Conservation (phyloP, 495 filamentous ascomycete genomes). For the Penicillium lagena region DNA sequence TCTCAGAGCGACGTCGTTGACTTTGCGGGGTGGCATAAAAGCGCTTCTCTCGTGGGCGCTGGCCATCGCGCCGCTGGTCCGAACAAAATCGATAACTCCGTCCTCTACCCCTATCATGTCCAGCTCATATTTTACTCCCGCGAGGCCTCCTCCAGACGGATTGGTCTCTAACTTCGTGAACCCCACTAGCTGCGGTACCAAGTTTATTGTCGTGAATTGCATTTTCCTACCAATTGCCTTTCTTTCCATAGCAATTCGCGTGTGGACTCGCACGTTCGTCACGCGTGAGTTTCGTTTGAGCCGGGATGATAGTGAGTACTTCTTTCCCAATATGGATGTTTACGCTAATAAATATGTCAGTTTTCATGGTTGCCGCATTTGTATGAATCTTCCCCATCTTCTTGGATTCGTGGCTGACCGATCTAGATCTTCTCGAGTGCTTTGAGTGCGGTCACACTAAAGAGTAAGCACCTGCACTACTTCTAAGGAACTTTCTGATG, state of each 20-base stretch:
- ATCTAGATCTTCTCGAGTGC: constrained; percentile 15
- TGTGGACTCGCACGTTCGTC: constrained; percentile 29
- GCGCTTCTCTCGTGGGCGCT: too few relatives aligned
- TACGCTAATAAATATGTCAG: constrained; percentile 9
- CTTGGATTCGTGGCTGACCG: not conserved
- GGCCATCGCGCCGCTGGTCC: too few relatives aligned
- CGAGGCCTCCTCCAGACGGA: constrained; percentile 25
- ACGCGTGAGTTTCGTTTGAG: constrained; percentile 23
- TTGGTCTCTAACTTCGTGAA: constrained; percentile 28
- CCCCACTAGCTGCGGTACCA: constrained; percentile 10
- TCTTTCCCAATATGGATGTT: not conserved
- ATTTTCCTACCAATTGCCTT: constrained; percentile 25
- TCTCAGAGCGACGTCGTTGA: too few relatives aligned
- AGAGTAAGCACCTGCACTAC: constrained; percentile 13
- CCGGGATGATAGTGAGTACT: constrained; percentile 31
- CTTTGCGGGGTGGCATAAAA: too few relatives aligned
- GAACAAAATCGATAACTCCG: too few relatives aligned
- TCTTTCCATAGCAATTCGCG: constrained; percentile 21
- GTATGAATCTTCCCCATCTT: constrained; percentile 11
- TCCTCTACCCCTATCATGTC: too few relatives aligned
- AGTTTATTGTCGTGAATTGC: constrained; percentile 20
- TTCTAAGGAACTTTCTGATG: not conserved
- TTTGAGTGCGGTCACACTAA: constrained; percentile 19
- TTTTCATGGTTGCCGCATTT: constrained; percentile 22
- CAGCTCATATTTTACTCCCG: constrained; percentile 9